Evolutionary conservation across 1,284 basidiomycete genomes (phyloP), one percentile per base, ranked within the genome.

Genomic region (Puccinia hordei): DNA sequence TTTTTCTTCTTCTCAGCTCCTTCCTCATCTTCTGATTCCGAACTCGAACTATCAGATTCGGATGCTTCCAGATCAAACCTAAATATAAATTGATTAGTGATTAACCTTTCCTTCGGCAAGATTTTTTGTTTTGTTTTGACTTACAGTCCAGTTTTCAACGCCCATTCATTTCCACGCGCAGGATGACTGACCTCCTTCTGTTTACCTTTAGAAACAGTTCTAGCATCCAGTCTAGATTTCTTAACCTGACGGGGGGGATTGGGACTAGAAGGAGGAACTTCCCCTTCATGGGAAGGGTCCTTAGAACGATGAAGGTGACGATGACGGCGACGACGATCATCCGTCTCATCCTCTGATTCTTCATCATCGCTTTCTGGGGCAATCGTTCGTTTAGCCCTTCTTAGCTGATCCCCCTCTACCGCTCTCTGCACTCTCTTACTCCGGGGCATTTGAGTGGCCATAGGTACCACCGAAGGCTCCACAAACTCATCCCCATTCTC

Each of bases 341-440:
- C n/a, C n/a, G n/a, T n/a, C 19, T 66, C 17, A 3, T 15, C n/a
- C 5, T 19, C 22, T 4, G 63, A 38, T 35, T 66, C 82, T 24
- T 83, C 81, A 57, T 83, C 82, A 68, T 84, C 83, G 38, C 72
- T 68, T 53, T 51, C 74, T 41, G n/a, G 33, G 12, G 38, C 46
- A 22, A 71, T 71, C 4, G 22, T 35, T 13, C 68, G 68, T 24
- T 71, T 71, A 9, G 35, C 19, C 1, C 22, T 4, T n/a, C 19
- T 6, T 10, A 41, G 49, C 33, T 19, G 4, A 27, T 24, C 19
- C 15, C 15, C 53, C 6, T 41, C 38, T 6, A 12, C 27, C 30
- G 33, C n/a, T 19, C 4, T 4, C 33, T 38, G 72, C 4, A n/a
- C 1, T 2, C 72, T 38, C n/a, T 41, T 73, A 30, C 2, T 53